A percentile compares a stretch with the other conserved stretches of the same genome.
Conservation (phyloP, 768 basidiomycete species). For the Pleurotus eryngii region DNA sequence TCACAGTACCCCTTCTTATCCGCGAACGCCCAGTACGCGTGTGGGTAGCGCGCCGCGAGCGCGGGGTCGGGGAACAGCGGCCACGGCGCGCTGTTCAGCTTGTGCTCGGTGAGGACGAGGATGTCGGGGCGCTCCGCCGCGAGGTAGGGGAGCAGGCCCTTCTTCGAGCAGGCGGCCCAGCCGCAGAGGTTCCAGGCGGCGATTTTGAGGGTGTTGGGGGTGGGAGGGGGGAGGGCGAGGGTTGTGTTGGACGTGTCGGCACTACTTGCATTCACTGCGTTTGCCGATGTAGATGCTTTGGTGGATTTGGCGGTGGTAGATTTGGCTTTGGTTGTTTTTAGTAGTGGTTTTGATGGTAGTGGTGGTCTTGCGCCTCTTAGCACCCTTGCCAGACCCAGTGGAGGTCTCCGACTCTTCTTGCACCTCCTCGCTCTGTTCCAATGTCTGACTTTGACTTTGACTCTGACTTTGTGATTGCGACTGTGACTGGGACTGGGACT, state of each 20-base stretch:
- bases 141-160: slow-evolving; percentile 82
- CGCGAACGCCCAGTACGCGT: slow-evolving; percentile 75
- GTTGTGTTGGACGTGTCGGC: not conserved
- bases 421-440: not conserved
- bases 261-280: not conserved
- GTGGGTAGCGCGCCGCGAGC: slow-evolving; percentile 57
- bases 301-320: not conserved
- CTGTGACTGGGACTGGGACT: not conserved
- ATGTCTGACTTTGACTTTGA: not conserved
- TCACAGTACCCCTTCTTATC: slow-evolving; percentile 77
- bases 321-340: too few species aligned
- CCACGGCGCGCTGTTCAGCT: slow-evolving; percentile 66
- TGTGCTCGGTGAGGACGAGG: slow-evolving; percentile 83
- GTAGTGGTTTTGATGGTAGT: too few species aligned
- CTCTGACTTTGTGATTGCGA: too few species aligned
- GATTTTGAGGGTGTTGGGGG: slow-evolving; percentile 47
- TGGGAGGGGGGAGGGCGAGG: slow-evolving; percentile 46
- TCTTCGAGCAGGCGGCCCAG: slow-evolving; percentile 70
- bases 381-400: too few species aligned
- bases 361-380: not conserved
- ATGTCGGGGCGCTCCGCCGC: slow-evolving; percentile 87
- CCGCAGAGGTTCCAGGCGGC: slow-evolving; percentile 83
- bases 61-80: slow-evolving; percentile 40
- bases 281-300: not conserved
- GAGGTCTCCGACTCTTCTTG: too few species aligned